phyloP scores from a whole-genome alignment of 139 green algal species.

The Nannochloris sp. region DNA sequence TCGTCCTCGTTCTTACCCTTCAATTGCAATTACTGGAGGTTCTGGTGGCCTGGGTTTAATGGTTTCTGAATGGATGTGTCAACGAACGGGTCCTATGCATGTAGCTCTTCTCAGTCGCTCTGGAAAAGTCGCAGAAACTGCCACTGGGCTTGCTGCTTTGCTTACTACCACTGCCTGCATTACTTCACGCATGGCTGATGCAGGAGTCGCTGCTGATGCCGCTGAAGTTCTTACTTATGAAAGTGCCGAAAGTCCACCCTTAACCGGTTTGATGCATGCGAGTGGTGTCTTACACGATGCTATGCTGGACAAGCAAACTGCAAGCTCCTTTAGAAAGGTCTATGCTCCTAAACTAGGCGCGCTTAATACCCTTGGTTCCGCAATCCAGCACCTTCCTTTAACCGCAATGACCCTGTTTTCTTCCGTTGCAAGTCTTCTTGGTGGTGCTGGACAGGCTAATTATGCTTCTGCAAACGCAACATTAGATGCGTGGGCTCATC shows the following conservation, averaged over 20 bases:
- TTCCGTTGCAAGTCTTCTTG: constrained; percentile 37
- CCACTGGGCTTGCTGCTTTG: neutral
- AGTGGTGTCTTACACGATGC: constrained; percentile 65
- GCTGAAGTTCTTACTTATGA: neutral
- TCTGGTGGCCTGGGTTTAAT: constrained; percentile 4
- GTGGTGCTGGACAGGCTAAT: constrained; percentile 36
- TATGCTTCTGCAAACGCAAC: constrained; percentile 44
- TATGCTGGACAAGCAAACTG: constrained; percentile 51
- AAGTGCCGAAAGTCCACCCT: neutral
- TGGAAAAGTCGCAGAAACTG: neutral
- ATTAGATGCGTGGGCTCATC: constrained; percentile 31
- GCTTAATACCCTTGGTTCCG: neutral
- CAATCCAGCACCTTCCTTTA: neutral
- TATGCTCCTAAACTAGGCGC: constrained; percentile 27
- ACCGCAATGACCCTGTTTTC: constrained; percentile 52
- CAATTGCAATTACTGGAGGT: neutral
- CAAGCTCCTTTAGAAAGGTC: constrained; percentile 31
- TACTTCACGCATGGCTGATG: constrained; percentile 4
- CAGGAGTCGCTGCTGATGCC: neutral
- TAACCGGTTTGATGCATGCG: constrained; percentile 53
- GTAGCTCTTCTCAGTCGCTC: constrained; percentile 7
- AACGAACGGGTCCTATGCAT: neutral
- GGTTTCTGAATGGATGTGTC: constrained; percentile 10
- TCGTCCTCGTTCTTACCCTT: neutral
- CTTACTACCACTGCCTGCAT: neutral